Evolutionary conservation across 345 rosid species (phyloP), one percentile per base, ranked within the genome.

Genomic region (Pugionium dolabratum): DNA sequence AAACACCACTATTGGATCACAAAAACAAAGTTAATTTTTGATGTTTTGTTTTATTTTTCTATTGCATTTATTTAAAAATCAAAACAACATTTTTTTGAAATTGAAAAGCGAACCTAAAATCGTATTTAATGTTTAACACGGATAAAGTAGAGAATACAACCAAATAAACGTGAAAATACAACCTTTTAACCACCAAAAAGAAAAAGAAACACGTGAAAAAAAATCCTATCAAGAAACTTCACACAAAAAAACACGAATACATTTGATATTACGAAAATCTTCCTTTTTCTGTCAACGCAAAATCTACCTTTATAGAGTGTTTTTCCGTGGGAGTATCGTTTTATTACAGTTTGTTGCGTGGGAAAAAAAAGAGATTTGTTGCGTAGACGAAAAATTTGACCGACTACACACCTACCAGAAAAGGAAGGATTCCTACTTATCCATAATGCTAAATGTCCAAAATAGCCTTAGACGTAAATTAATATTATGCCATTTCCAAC

Each of bases 341-440:
- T 55, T 30, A 37, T 46, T 42, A 49, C 35, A 41, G 42, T 28
- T n/a, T n/a, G n/a, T n/a, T n/a, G n/a, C n/a, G n/a, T n/a, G n/a
- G n/a, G n/a, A n/a, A n/a, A n/a, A n/a, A n/a, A n/a, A n/a, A n/a
- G n/a, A n/a, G n/a, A n/a, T n/a, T 52, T 53, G 37, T 51, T 60
- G 54, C 41, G 5, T 43, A 34, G 47, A 2, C 73, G 45, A 59
- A 41, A 44, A 10, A 1, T 4, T 71, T 62, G 56, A 62, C 57
- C n/a, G 2, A 39, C 8, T 45, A 37, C 37, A 54, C 6, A 54
- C 36, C 55, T 31, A 62, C 69, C 31, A 71, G 48, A 62, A 44
- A 6, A 26, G 33, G 51, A 63, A 54, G 7, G 52, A 47, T 63
- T 64, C 64, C 30, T 63, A 48, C 45, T 63, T 63, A 71, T 71